Conservation (phyloP, 2,329 filamentous ascomycete genomes). For the Metarhizium rileyi region DNA sequence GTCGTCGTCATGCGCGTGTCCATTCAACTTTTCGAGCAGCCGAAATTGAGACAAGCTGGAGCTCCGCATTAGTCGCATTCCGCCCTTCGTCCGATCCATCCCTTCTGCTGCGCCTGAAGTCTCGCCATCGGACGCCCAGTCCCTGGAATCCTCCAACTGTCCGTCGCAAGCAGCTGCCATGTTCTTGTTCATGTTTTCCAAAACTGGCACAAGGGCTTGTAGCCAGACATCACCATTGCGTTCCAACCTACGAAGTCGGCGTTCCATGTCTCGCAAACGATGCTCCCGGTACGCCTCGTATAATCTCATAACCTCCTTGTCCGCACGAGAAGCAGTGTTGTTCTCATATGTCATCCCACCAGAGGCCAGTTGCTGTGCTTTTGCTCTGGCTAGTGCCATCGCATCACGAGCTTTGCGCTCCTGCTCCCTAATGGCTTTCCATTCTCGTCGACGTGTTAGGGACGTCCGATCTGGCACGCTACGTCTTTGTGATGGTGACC, state of each 20-base stretch:
- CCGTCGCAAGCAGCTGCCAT: slow-evolving; percentile 16
- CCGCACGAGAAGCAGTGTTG: slow-evolving; percentile 12
- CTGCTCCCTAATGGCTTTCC: slow-evolving; percentile 20
- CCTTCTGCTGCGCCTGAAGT: slow-evolving; percentile 6
- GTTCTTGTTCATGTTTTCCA: slow-evolving; percentile 33
- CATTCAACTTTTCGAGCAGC: slow-evolving; percentile 19
- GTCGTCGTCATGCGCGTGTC: slow-evolving; percentile 8
- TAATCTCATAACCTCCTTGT: slow-evolving; percentile 26
- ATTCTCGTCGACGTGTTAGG: slow-evolving; percentile 23
- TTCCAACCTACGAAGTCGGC: slow-evolving; percentile 35
- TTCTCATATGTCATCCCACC: slow-evolving; percentile 17
- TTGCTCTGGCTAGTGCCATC: slow-evolving; percentile 12
- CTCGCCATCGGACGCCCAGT: slow-evolving; percentile 25
- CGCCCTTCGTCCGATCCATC: slow-evolving; percentile 5
- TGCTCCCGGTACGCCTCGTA: slow-evolving; percentile 33
- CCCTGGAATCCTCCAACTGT: slow-evolving; percentile 11
- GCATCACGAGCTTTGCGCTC: slow-evolving; percentile 17
- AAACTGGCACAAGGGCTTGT: slow-evolving; percentile 32
- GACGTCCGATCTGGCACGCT: slow-evolving; percentile 18
- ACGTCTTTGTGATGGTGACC: slow-evolving; percentile 17
- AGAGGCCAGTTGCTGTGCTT: slow-evolving; percentile 12
- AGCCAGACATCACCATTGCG: slow-evolving; percentile 36
- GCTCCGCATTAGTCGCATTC: slow-evolving; percentile 14
- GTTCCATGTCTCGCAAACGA: slow-evolving; percentile 37
- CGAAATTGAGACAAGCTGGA: slow-evolving; percentile 19